Conservation (phyloP, 2,329 filamentous ascomycete species). For the Fusarium ramigenum region DNA sequence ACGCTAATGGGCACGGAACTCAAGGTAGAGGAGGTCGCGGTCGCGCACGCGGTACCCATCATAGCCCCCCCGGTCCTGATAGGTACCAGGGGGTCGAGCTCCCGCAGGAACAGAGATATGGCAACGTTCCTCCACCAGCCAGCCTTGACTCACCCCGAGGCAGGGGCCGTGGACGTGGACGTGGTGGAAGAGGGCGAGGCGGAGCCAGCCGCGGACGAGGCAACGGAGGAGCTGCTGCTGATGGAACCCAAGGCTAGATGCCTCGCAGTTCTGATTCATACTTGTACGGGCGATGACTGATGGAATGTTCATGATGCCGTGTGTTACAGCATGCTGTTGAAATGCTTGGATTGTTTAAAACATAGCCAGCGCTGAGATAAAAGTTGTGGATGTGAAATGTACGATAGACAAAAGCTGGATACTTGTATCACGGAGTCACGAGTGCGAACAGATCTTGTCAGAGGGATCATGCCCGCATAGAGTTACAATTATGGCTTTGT, state of each 20-base stretch:
- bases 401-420: slow-evolving; percentile 35
- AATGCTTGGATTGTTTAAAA: slow-evolving; percentile 6
- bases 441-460: slow-evolving; percentile 20
- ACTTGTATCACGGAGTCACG: slow-evolving; percentile 40
- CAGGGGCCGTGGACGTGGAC: slow-evolving; percentile 52
- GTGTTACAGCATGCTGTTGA: slow-evolving; percentile 5
- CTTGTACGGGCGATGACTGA: not conserved
- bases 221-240: slow-evolving; percentile 31
- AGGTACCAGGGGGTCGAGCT: slow-evolving; percentile 15
- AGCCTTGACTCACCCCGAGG: slow-evolving; percentile 59
- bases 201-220: slow-evolving; percentile 49
- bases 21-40: slow-evolving; percentile 46
- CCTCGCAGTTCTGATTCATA: not conserved
- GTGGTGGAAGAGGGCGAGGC: slow-evolving; percentile 53
- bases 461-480: not conserved
- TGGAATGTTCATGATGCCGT: slow-evolving; percentile 1
- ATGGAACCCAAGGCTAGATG: slow-evolving; percentile 35
- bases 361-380: slow-evolving; percentile 4
- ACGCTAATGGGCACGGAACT: slow-evolving; percentile 40
- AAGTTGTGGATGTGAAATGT: slow-evolving; percentile 27
- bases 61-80: slow-evolving; percentile 36
- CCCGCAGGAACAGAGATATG: slow-evolving; percentile 53
- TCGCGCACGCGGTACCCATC: slow-evolving; percentile 44
- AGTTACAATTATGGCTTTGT: not conserved
- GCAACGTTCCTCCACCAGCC: slow-evolving; percentile 69